A percentile compares a stretch with the other conserved stretches of the same genome.
Conservation (phyloP, 2,329 filamentous ascomycete genomes). For the Phaeosphaeriaceae sp. region DNA sequence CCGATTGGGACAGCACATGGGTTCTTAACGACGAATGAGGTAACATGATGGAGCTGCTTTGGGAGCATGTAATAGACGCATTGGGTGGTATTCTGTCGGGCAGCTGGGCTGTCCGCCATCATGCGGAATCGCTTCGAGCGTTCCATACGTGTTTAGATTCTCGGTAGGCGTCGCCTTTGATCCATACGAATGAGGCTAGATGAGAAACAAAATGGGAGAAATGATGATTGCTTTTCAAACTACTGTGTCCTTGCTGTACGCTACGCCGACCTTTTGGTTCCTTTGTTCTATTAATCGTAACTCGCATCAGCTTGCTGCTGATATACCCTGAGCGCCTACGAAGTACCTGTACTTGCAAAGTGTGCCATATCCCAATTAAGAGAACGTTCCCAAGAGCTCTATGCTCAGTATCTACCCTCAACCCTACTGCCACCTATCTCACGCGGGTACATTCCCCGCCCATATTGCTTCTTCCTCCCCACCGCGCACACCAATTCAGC, state of each 20-base stretch:
- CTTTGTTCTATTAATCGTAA: neutral
- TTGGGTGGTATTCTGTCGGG: neutral
- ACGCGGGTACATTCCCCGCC: neutral
- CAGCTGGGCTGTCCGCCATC: neutral
- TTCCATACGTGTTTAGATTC: neutral
- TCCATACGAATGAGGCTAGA: neutral
- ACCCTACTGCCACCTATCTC: neutral
- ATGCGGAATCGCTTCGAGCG: neutral
- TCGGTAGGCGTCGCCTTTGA: neutral
- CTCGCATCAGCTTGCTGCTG: too few species aligned
- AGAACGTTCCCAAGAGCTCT: too few species aligned
- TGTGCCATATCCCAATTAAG: too few species aligned
- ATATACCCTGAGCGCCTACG: neutral
- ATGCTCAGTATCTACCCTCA: too few species aligned
- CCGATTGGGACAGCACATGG: neutral
- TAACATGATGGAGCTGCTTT: conserved; percentile 1
- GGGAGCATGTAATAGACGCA: neutral
- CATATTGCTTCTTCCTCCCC: neutral
- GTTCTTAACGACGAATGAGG: conserved; percentile 10
- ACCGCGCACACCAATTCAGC: neutral
- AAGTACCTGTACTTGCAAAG: too few species aligned
- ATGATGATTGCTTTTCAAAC: neutral
- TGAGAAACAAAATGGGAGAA: neutral
- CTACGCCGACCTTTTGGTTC: neutral
- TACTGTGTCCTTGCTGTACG: neutral